A percentile compares a stretch with the other conserved stretches of the same genome.
phyloP scores from a whole-genome alignment of 2,329 filamentous ascomycete species.

The Fusarium sp. region DNA sequence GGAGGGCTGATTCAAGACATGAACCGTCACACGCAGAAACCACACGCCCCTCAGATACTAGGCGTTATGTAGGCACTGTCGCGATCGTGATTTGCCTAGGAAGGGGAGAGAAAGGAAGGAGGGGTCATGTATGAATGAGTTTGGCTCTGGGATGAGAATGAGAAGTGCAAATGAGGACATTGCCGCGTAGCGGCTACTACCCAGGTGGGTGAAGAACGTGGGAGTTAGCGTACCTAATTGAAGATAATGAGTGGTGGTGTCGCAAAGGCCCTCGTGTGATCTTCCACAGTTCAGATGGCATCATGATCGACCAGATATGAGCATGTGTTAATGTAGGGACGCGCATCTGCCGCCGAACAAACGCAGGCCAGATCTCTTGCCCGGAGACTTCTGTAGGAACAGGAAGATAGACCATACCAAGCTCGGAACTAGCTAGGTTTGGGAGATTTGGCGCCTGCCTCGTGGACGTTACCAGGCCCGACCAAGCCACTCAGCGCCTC shows the following conservation, averaged over 20 bases:
- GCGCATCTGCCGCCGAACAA: constrained; percentile 41
- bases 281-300: constrained; percentile 26
- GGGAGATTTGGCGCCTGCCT: constrained; percentile 35
- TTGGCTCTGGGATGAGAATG: constrained; percentile 6
- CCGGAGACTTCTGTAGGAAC: constrained; percentile 35
- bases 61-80: constrained; percentile 5
- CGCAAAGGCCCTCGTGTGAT: constrained; percentile 25
- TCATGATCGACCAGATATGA: constrained; percentile 27
- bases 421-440: constrained; percentile 31
- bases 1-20: constrained; percentile 40
- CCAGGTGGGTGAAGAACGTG: neutral
- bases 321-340: constrained; percentile 32
- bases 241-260: constrained; percentile 21
- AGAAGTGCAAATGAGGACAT: constrained; percentile 2
- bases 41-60: constrained; percentile 32
- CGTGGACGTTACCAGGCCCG: constrained; percentile 36
- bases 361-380: constrained; percentile 31
- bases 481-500: constrained; percentile 38
- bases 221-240: neutral
- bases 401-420: constrained; percentile 27
- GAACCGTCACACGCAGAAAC: constrained; percentile 34
- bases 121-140: constrained; percentile 16
- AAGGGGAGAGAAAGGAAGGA: constrained; percentile 1
- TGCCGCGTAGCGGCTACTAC: neutral
- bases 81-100: constrained; percentile 17